These are phyloP conservation scores for Tribonema minus DNA, from an alignment of 108 stramenopile genomes.

Conservation along the genomic window DNA sequence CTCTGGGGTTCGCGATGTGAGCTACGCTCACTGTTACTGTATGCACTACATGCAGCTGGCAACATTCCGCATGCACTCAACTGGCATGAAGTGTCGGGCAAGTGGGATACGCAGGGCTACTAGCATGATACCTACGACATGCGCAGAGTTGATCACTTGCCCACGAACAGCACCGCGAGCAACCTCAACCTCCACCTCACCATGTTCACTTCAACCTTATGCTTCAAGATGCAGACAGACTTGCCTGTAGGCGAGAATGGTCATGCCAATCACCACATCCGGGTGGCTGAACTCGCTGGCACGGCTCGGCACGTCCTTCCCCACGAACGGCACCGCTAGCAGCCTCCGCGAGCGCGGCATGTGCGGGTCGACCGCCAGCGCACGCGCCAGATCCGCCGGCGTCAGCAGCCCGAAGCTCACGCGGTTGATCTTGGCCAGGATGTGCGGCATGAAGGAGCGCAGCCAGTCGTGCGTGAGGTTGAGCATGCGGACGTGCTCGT, in stretches of 20 bases:
- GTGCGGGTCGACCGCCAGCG: slow-evolving; percentile 59
- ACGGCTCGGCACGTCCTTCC: slow-evolving; percentile 93
- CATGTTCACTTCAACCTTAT: too few relatives aligned
- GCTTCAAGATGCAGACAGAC: too few relatives aligned
- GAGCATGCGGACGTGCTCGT: slow-evolving; percentile 95
- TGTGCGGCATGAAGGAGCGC: slow-evolving; percentile 79
- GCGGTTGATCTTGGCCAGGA: slow-evolving; percentile 91
- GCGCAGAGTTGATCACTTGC: too few relatives aligned
- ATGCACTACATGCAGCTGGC: too few relatives aligned
- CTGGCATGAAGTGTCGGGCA: too few relatives aligned
- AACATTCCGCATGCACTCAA: too few relatives aligned
- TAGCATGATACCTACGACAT: too few relatives aligned
- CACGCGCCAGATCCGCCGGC: slow-evolving; percentile 42
- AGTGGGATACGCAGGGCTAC: too few relatives aligned
- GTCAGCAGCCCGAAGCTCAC: slow-evolving; percentile 81
- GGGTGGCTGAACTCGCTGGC: slow-evolving; percentile 98
- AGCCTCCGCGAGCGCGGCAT: slow-evolving; percentile 84
- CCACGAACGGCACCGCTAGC: slow-evolving; percentile 95
- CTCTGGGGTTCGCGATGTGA: too few relatives aligned
- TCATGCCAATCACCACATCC: slow-evolving; percentile 95
- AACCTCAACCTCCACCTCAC: too few relatives aligned
- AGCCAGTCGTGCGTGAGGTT: slow-evolving; percentile 91
- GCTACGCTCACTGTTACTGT: too few relatives aligned
- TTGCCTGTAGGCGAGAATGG: slow-evolving; percentile 75
- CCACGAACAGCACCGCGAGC: too few relatives aligned